Conservation (phyloP, 495 filamentous ascomycete genomes). For the Podospora anserina region DNA sequence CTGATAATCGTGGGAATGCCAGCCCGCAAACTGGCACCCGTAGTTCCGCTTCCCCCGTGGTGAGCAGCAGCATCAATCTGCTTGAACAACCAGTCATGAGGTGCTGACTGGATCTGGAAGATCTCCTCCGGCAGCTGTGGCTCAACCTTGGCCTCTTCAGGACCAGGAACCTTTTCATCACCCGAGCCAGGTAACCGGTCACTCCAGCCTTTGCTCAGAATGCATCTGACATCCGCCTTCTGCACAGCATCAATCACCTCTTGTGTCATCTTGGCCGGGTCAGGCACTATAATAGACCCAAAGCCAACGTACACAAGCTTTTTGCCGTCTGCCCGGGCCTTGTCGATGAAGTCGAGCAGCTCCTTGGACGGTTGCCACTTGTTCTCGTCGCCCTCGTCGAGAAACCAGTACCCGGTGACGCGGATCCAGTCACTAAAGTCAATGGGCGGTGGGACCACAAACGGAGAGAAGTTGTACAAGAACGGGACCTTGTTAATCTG, state of each 20-base stretch:
- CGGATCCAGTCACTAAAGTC: constrained; percentile 98
- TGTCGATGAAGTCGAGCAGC: constrained; percentile 72
- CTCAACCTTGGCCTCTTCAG: constrained; percentile 50
- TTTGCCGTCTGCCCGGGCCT: constrained; percentile 75
- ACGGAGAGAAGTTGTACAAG: constrained; percentile 94
- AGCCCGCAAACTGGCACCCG: constrained; percentile 86
- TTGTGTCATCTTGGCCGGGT: constrained; percentile 80
- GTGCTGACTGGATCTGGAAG: constrained; percentile 81
- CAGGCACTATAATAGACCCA: constrained; percentile 91
- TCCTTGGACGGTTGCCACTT: constrained; percentile 71
- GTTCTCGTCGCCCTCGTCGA: constrained; percentile 68
- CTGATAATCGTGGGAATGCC: constrained; percentile 93
- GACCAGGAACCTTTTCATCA: constrained; percentile 44
- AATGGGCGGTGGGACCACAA: constrained; percentile 84
- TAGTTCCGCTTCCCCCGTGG: constrained; percentile 93
- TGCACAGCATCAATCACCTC: constrained; percentile 86
- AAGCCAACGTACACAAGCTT: constrained; percentile 97
- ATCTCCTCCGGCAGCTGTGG: constrained; percentile 76
- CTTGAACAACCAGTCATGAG: constrained; percentile 94
- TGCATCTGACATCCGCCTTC: constrained; percentile 92
- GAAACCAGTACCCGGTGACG: constrained; percentile 96
- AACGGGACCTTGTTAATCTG: constrained; percentile 96
- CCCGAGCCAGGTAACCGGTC: constrained; percentile 54
- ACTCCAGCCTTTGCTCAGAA: constrained; percentile 99
- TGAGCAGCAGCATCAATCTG: constrained; percentile 94